Base-by-base conservation (phyloP, 176 grass and related monocot species). In the Hyparrhenia diplandra region DNA sequence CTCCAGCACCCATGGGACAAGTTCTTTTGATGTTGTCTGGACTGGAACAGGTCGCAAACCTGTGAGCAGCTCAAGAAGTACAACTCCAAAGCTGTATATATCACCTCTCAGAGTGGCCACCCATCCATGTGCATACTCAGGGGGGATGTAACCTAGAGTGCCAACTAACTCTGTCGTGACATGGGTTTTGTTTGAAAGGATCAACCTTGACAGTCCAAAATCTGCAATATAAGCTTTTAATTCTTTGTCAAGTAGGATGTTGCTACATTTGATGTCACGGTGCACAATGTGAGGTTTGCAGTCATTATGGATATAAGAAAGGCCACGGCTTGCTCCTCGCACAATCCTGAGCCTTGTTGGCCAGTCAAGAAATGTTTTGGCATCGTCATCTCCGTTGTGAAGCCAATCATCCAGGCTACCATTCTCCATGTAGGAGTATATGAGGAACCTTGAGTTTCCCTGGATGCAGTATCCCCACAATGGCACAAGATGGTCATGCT, bases 181-280 rank as follows among this genome's bases (percentile, higher is more conserved):
- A 82, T 92, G 90, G 31, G 90, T 92, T 71, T 77, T 77, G 67
- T 80, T 88, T 2, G 83, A 43, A 34, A 88, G 74, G 65, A 96
- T 90, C 74, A 96, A 72, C 39, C 90, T 90, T 21, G 93, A 84
- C 1, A 92, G 52, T 13, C 93, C 93, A 52, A 96, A 96, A 67
- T 96, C 93, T 28, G 90, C 90, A 46, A 96, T 66, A 70, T 90
- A 63, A 35, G 93, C 87, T 70, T 90, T 73, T 36, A 92, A 88
- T 24, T 82, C 79, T 57, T 84, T 60, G 54, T 96, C 93, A 2
- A 95, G 80, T 11, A 95, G 76, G 78, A 92, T 90, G 79, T 95
- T 95, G 82, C 93, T 95, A 21, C 79, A 95, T 82, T 95, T 95
- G 20, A 95, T 95, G 61, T 91, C 92, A 13, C 92, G 81, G 36